These are phyloP conservation scores for Amyloporia xantha DNA, from an alignment of 768 basidiomycete species.

Conservation along the genomic window DNA sequence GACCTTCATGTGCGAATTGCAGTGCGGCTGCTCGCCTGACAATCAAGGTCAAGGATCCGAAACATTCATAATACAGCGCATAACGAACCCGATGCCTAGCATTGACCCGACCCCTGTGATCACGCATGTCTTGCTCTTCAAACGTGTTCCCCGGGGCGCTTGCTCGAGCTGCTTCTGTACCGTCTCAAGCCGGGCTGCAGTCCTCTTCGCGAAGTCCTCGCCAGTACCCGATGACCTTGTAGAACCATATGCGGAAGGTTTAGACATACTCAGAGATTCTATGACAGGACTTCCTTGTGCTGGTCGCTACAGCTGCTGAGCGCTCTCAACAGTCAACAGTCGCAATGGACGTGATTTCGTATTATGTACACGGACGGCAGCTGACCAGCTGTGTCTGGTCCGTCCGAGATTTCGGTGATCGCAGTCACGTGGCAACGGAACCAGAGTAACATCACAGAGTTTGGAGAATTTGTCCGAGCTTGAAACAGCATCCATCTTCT, in stretches of 20 bases:
- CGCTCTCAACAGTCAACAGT: no score
- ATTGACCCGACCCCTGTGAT: constrained; percentile 85
- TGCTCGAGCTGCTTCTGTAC: constrained; percentile 62
- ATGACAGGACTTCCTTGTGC: no score
- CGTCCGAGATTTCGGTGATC: no score
- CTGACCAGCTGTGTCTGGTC: no score
- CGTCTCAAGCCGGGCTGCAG: constrained; percentile 57
- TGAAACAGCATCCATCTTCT: no score
- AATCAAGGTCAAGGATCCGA: no score
- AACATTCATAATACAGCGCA: neutral
- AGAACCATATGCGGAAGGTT: neutral
- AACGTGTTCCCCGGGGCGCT: constrained; percentile 44
- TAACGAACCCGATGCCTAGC: constrained; percentile 81
- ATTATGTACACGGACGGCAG: no score
- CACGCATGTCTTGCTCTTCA: constrained; percentile 77
- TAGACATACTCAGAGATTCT: constrained; percentile 1
- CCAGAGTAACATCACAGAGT: no score
- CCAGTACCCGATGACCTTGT: neutral
- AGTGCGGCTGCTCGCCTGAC: constrained; percentile 64
- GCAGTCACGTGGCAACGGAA: no score
- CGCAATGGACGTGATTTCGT: no score
- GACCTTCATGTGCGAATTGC: constrained; percentile 77
- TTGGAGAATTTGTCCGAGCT: no score
- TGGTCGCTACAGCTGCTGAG: no score
- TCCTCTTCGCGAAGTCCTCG: constrained; percentile 47